phyloP scores from a whole-genome alignment of 164 flowering plant species.

The Brasenia schreberi region DNA sequence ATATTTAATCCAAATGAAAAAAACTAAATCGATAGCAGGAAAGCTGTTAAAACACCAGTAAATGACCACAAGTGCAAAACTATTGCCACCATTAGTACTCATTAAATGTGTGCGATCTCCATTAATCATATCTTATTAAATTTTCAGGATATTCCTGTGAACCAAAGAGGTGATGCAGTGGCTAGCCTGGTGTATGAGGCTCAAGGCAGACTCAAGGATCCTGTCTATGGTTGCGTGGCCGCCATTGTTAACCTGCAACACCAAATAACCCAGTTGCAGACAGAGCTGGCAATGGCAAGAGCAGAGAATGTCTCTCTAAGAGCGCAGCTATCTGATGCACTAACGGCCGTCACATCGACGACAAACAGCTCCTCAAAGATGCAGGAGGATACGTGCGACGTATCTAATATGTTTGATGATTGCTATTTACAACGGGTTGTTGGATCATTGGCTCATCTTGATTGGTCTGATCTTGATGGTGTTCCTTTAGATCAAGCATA shows the following conservation, averaged over 20 bases:
- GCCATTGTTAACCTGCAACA: slow-evolving; percentile 8
- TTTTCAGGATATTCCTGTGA: slow-evolving; percentile 5
- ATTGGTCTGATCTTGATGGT: too few species aligned
- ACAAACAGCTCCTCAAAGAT: neutral
- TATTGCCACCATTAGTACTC: neutral
- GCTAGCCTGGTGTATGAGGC: slow-evolving; percentile 13
- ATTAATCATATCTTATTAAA: neutral
- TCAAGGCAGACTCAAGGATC: slow-evolving; percentile 10
- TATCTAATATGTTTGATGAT: too few species aligned
- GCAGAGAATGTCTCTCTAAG: slow-evolving; percentile 8
- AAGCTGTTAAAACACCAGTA: neutral
- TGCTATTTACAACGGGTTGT: too few species aligned
- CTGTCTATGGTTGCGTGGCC: slow-evolving; percentile 11
- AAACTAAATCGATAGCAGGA: neutral
- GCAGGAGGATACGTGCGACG: too few species aligned
- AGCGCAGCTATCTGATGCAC: slow-evolving; percentile 3
- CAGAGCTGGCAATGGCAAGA: slow-evolving; percentile 6
- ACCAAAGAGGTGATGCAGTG: slow-evolving; percentile 10
- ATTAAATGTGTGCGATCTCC: neutral
- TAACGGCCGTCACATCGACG: neutral
- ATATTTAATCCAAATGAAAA: neutral
- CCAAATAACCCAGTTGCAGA: slow-evolving; percentile 7
- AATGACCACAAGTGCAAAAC: neutral
- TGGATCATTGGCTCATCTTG: too few species aligned
- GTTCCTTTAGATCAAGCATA: too few species aligned